These are phyloP conservation scores for Priceomyces castillae DNA, from an alignment of 805 yeast species.

Conservation along the genomic window DNA sequence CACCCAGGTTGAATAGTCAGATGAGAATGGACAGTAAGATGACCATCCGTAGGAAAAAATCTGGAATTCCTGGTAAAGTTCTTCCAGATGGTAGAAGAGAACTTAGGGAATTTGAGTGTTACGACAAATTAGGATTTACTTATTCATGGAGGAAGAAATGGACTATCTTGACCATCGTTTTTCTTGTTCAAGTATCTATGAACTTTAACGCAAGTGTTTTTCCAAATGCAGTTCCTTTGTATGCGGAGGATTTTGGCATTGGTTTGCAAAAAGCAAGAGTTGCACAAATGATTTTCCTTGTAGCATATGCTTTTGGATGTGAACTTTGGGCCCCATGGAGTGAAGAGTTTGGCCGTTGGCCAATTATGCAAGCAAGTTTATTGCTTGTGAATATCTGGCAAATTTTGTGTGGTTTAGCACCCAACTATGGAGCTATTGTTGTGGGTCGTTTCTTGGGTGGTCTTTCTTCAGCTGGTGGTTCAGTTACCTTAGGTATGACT, in stretches of 20 bases:
- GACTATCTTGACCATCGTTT: constrained; percentile 34
- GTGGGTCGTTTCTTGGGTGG: constrained; percentile 29
- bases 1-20: constrained; percentile 3
- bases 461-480: constrained; percentile 32
- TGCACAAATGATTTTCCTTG: constrained; percentile 29
- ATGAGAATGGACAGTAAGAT: constrained; percentile 5
- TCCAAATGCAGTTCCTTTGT: constrained; percentile 20
- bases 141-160: constrained; percentile 33
- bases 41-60: constrained; percentile 4
- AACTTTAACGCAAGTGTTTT: constrained; percentile 39
- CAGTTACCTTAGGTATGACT: constrained; percentile 32
- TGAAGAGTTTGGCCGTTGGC: constrained; percentile 35
- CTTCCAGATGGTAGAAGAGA: constrained; percentile 26
- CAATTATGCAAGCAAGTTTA: constrained; percentile 29
- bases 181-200: constrained; percentile 40
- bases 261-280: constrained; percentile 22
- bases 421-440: constrained; percentile 24
- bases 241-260: constrained; percentile 22
- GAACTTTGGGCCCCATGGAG: constrained; percentile 38
- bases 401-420: constrained; percentile 29
- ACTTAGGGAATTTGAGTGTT: constrained; percentile 32
- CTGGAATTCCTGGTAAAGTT: constrained; percentile 15
- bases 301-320: constrained; percentile 32
- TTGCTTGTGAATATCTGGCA: constrained; percentile 32
- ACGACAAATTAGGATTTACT: constrained; percentile 32